These are phyloP conservation scores for Anastatica hierochuntica DNA, from an alignment of 345 rosid species.

Conservation along the genomic window DNA sequence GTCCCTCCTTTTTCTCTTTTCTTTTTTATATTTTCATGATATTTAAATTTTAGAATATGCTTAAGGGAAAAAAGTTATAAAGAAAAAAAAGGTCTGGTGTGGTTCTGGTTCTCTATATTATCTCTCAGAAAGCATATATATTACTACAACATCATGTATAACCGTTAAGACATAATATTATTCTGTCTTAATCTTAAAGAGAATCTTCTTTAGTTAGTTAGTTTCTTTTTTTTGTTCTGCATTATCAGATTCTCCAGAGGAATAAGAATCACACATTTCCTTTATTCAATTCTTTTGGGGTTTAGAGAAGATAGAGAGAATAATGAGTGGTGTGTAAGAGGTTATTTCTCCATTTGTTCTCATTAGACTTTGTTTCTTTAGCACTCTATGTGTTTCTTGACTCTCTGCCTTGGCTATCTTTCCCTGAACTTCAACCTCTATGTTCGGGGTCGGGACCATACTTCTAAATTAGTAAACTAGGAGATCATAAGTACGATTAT, in stretches of 20 bases:
- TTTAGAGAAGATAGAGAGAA: constrained; percentile 13
- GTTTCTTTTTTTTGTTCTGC: neutral
- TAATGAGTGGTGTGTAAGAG: constrained; percentile 22
- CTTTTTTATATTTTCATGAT: constrained; percentile 1
- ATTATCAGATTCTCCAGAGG: constrained; percentile 23
- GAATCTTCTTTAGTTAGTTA: constrained; percentile 24
- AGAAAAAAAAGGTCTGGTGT: constrained; percentile 12
- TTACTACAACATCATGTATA: constrained; percentile 18
- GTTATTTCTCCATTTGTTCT: constrained; percentile 10
- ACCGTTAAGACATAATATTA: constrained; percentile 21
- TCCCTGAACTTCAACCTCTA: no score
- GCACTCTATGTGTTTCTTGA: constrained; percentile 5
- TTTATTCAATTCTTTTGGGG: constrained; percentile 5
- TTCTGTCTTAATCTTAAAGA: constrained; percentile 20
- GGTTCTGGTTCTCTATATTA: constrained; percentile 24
- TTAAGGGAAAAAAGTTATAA: neutral
- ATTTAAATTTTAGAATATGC: constrained; percentile 2
- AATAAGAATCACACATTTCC: constrained; percentile 24
- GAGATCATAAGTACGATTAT: neutral
- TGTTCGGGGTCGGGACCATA: no score
- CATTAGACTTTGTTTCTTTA: constrained; percentile 17
- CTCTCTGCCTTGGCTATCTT: no score
- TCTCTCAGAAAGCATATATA: constrained; percentile 23
- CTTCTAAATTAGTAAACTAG: neutral
- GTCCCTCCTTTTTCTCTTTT: constrained; percentile 22